These are phyloP conservation scores for Fusarium sp. DNA, from an alignment of 2,329 filamentous ascomycete genomes.

Conservation along the genomic window DNA sequence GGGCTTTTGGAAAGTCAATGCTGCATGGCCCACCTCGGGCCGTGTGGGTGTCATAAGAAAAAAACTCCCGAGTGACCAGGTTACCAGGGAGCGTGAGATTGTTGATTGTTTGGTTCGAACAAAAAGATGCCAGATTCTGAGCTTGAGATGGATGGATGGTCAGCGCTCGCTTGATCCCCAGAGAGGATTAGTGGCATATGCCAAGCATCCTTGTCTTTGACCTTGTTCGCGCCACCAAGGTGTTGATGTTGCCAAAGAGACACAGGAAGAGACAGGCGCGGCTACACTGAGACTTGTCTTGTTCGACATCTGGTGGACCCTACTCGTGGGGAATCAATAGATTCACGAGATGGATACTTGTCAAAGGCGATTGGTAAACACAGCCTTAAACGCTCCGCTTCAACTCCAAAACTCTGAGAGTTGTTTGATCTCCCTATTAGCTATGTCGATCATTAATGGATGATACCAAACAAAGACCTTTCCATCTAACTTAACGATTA, in stretches of 20 bases:
- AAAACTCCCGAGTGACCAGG: slow-evolving; percentile 39
- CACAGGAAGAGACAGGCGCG: slow-evolving; percentile 12
- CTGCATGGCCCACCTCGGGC: slow-evolving; percentile 28
- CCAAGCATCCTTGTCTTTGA: slow-evolving; percentile 29
- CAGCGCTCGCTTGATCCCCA: slow-evolving; percentile 22
- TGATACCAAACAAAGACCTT: not conserved
- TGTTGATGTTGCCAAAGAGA: slow-evolving; percentile 16
- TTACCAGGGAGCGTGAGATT: slow-evolving; percentile 19
- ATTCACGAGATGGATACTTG: no score
- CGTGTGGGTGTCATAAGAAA: slow-evolving; percentile 30
- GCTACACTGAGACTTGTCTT: slow-evolving; percentile 6
- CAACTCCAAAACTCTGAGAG: no score
- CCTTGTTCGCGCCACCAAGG: slow-evolving; percentile 8
- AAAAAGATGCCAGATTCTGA: slow-evolving; percentile 32
- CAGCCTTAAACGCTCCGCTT: no score
- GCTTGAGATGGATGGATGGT: slow-evolving; percentile 19
- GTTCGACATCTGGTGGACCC: not conserved
- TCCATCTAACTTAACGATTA: not conserved
- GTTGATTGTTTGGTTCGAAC: slow-evolving; percentile 5
- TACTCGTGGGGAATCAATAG: no score
- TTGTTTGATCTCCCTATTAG: no score
- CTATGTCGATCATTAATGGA: no score
- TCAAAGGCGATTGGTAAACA: no score
- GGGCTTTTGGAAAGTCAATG: slow-evolving; percentile 13
- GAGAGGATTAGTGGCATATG: slow-evolving; percentile 31